A percentile compares a stretch with the other conserved stretches of the same genome.
These are phyloP conservation scores for Gillenia trifoliata DNA, from an alignment of 306 rosid genomes.

Conservation along the genomic window DNA sequence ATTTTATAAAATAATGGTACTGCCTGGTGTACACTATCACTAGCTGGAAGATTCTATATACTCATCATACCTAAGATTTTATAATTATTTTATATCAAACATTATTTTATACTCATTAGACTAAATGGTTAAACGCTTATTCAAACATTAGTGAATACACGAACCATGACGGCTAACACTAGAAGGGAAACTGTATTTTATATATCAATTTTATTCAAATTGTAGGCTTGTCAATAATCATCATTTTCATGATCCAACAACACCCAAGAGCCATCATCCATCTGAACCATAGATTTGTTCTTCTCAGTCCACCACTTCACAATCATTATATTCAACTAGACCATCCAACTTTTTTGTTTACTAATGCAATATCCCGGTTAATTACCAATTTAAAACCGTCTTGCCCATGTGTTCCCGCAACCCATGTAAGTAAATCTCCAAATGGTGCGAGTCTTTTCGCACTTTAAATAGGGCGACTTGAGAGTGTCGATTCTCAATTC, in stretches of 20 bases:
- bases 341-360: conserved; percentile 8
- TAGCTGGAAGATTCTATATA: too few species aligned
- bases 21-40: too few species aligned
- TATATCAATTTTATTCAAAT: background rate
- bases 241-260: conserved; percentile 3
- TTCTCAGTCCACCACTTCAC: conserved; percentile 9
- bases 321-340: conserved; percentile 10
- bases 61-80: too few species aligned
- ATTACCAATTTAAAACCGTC: background rate
- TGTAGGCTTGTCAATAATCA: background rate
- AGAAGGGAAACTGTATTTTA: too few species aligned
- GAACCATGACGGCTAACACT: too few species aligned
- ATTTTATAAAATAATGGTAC: too few species aligned
- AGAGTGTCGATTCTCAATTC: background rate
- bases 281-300: conserved; percentile 21
- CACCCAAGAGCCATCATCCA: conserved; percentile 14
- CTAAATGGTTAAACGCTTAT: too few species aligned
- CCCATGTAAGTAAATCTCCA: conserved; percentile 15
- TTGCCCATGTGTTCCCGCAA: background rate
- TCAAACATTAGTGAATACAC: too few species aligned
- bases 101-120: too few species aligned
- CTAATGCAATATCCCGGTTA: background rate
- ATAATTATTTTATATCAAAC: too few species aligned
- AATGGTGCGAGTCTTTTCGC: background rate
- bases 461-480: background rate